Conservation (phyloP, 2,329 filamentous ascomycete species). For the Cladosporium sp. region DNA sequence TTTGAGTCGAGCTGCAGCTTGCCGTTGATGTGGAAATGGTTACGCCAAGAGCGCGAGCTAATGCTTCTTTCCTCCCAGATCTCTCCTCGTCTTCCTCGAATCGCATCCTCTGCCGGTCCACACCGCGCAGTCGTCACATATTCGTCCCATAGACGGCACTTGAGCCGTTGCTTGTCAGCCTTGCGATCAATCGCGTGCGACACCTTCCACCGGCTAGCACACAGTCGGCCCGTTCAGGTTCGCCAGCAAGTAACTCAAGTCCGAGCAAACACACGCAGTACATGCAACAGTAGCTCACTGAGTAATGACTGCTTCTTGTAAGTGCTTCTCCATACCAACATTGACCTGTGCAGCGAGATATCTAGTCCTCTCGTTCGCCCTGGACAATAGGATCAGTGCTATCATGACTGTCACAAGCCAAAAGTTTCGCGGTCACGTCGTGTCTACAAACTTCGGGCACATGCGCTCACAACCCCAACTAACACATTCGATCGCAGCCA, state of each 20-base stretch:
- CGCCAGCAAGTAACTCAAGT: not conserved
- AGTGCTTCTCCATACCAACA: slow-evolving; percentile 23
- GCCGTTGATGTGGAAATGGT: slow-evolving; percentile 11
- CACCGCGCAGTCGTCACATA: slow-evolving; percentile 5
- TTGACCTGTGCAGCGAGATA: not conserved
- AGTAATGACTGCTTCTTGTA: slow-evolving; percentile 36
- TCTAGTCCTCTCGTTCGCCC: not conserved
- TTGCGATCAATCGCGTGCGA: slow-evolving; percentile 6
- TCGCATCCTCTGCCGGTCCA: slow-evolving; percentile 9
- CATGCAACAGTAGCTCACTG: slow-evolving; percentile 27
- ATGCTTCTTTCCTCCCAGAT: slow-evolving; percentile 6
- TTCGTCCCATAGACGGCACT: not conserved
- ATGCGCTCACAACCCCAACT: not conserved
- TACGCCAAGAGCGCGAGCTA: slow-evolving; percentile 16
- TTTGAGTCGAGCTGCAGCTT: slow-evolving; percentile 18
- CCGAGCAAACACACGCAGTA: slow-evolving; percentile 26
- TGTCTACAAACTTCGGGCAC: not conserved
- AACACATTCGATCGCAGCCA: slow-evolving; percentile 6
- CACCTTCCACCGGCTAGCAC: not conserved
- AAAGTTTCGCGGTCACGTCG: not conserved
- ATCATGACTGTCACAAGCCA: slow-evolving; percentile 1
- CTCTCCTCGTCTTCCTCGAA: slow-evolving; percentile 13
- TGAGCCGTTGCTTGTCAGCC: slow-evolving; percentile 1
- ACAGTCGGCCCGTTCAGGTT: slow-evolving; percentile 9
- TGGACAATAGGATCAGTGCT: not conserved